phyloP scores from a whole-genome alignment of 345 rosid species.

The Moringa oleifera region DNA sequence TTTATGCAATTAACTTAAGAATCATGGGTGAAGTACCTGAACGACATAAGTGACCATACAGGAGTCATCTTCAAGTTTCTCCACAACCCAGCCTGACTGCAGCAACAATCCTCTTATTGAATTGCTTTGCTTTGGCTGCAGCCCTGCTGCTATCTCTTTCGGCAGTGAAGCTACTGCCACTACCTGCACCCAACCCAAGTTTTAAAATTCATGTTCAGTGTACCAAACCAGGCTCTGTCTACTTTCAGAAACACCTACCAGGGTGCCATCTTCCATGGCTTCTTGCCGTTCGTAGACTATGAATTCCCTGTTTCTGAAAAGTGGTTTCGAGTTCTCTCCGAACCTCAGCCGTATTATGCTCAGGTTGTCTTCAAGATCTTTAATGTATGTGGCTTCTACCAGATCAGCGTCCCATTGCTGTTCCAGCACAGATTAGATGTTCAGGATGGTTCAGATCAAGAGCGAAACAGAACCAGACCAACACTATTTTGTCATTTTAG shows the following conservation, averaged over 20 bases:
- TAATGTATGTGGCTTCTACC: conserved; percentile 63
- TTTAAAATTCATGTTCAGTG: no score
- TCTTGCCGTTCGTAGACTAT: conserved; percentile 73
- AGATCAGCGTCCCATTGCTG: conserved; percentile 91
- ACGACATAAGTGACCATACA: conserved; percentile 74
- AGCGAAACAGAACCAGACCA: no score
- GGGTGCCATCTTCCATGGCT: conserved; percentile 85
- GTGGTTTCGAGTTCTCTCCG: conserved; percentile 66
- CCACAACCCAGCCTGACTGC: conserved; percentile 90
- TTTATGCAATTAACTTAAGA: no score
- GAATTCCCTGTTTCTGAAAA: conserved; percentile 73
- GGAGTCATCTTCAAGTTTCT: conserved; percentile 64
- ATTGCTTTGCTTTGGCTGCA: conserved; percentile 63
- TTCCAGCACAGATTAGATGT: conserved; percentile 4
- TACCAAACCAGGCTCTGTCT: neutral
- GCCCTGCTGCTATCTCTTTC: conserved; percentile 71
- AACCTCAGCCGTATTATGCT: conserved; percentile 61
- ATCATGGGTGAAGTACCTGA: conserved; percentile 48
- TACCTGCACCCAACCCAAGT: conserved; percentile 26
- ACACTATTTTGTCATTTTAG: no score
- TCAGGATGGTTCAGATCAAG: no score
- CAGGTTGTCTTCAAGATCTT: conserved; percentile 65
- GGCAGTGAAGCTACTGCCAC: conserved; percentile 81
- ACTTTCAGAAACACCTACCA: conserved; percentile 26
- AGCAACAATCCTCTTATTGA: conserved; percentile 57